Conservation (phyloP, 1,284 basidiomycete species). For the Pyrrhoderma lamaoense region DNA sequence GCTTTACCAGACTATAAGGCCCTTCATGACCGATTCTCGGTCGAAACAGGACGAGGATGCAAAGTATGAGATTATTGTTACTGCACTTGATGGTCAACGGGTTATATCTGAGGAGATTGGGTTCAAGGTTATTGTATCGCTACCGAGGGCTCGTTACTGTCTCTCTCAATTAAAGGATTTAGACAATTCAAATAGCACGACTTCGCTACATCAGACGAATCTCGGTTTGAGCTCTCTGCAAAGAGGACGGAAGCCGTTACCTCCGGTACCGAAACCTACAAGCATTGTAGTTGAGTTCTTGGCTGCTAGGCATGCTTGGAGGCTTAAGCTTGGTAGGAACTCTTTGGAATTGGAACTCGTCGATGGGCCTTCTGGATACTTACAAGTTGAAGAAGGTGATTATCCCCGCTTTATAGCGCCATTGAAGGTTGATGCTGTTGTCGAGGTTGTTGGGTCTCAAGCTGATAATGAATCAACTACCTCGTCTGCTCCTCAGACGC, state of each 20-base stretch:
- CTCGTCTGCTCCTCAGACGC: too few species aligned
- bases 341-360: slow-evolving; percentile 9
- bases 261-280: not conserved
- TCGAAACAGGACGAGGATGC: not conserved
- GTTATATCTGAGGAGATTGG: not conserved
- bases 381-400: too few species aligned
- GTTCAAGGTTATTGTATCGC: not conserved
- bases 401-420: not conserved
- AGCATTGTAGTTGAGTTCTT: slow-evolving; percentile 10
- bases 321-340: slow-evolving; percentile 13
- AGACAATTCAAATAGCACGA: too few species aligned
- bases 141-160: too few species aligned
- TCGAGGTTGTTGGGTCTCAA: slow-evolving; percentile 4
- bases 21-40: not conserved
- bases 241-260: not conserved
- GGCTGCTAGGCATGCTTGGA: slow-evolving; percentile 8
- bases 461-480: not conserved
- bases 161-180: too few species aligned
- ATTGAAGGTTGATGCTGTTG: slow-evolving; percentile 9
- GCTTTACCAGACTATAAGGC: slow-evolving; percentile 11
- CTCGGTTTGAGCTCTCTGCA: too few species aligned
- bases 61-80: slow-evolving; percentile 11
- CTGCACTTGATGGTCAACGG: not conserved
- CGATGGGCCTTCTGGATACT: slow-evolving; percentile 10
- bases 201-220: too few species aligned